Conservation (phyloP, 768 basidiomycete species). For the Filobasidium wieringae region DNA sequence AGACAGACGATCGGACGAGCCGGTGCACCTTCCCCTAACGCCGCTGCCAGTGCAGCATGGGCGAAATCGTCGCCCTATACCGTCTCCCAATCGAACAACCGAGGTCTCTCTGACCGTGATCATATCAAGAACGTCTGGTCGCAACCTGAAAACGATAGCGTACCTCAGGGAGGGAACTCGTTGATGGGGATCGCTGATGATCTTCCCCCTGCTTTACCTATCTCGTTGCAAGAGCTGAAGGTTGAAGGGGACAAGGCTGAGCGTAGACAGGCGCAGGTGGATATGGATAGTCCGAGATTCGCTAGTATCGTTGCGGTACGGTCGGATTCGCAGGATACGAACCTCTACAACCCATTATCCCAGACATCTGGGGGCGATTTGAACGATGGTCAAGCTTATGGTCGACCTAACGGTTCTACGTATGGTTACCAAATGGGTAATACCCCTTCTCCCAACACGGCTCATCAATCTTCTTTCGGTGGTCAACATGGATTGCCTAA, state of each 20-base stretch:
- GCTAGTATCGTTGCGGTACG: slow-evolving; percentile 1
- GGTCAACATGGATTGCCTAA: not conserved
- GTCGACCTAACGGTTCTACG: not conserved
- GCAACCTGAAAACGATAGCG: slow-evolving; percentile 6
- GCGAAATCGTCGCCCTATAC: slow-evolving; percentile 17
- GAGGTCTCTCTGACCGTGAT: slow-evolving; percentile 16
- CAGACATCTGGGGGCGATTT: not conserved
- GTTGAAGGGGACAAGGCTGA: not conserved
- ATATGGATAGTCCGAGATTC: slow-evolving; percentile 7
- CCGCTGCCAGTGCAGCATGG: slow-evolving; percentile 17
- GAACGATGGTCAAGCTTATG: not conserved
- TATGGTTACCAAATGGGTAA: not conserved
- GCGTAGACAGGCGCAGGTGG: not conserved
- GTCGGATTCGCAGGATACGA: not conserved
- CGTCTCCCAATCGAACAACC: slow-evolving; percentile 17
- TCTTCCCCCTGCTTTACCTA: not conserved
- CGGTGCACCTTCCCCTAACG: slow-evolving; percentile 13
- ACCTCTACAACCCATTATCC: not conserved
- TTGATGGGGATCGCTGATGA: slow-evolving; percentile 1
- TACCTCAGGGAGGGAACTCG: not conserved
- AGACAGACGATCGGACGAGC: not conserved
- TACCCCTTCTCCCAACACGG: not conserved
- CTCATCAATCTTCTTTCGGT: not conserved
- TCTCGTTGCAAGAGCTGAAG: slow-evolving; percentile 8
- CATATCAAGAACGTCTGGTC: slow-evolving; percentile 34